Evolutionary conservation across 208 protist species (phyloP), one percentile per base, ranked within the genome.

Genomic region (Tetramitus jugosus): DNA sequence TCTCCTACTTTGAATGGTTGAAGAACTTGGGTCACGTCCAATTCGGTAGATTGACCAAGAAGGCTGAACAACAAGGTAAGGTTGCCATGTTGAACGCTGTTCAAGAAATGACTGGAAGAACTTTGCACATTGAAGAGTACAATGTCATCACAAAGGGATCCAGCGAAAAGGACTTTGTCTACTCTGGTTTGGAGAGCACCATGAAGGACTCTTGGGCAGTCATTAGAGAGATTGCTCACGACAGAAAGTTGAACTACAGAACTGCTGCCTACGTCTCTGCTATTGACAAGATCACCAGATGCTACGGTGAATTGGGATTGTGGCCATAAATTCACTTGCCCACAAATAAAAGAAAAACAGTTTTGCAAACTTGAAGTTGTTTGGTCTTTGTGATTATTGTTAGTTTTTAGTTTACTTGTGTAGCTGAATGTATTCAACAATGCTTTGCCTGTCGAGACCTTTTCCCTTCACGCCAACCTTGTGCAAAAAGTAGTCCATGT

Each of bases 1-100:
- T 91, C 20, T 92, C 88, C 40, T 93, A 92, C 81, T 93, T 93
- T 76, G 90, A 94, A 80, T 94, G 90, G 90, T 81, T 93, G 33
- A 93, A 94, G 86, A 93, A 93, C 83, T 82, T 94, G 35, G 83
- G 76, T 26, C 89, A 93, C 76, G 89, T 93, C 49, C 89, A 89
- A 65, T 91, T 90, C 69, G 88, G 89, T 68, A 83, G 89, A 78
- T 65, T 91, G 13, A 53, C 79, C 37, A 62, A 40, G 61, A 49
- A 83, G 10, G 45, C 76, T 29, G 68, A 83, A n/a, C 29, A 60
- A 29, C 77, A 82, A 68, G 42, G 75, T 46, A 69, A 84, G 76
- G 37, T 33, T n/a, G 37, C 37, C 0, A 49, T 67, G 61, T n/a
- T 49, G 40, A 33, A 60, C 40, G 17, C 43, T 74, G 35, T 82